Conservation (phyloP, 495 filamentous ascomycete species). For the Neurospora discreta region DNA sequence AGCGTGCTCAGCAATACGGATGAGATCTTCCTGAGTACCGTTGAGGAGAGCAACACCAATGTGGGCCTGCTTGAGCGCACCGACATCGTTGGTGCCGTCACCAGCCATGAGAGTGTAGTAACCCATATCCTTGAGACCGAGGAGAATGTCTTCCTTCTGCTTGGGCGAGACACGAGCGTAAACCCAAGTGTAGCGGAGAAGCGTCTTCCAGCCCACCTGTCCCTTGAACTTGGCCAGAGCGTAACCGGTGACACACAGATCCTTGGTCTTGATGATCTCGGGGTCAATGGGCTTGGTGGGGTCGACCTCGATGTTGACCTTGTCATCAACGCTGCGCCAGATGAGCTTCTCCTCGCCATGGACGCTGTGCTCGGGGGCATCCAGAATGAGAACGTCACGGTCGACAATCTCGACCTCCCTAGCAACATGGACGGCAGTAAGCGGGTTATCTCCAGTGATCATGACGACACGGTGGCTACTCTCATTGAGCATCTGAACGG, state of each 20-base stretch:
- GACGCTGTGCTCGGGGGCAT: constrained; percentile 81
- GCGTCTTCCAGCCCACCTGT: constrained; percentile 54
- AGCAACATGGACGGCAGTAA: constrained; percentile 93
- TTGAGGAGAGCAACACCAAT: constrained; percentile 94
- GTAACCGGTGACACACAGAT: constrained; percentile 94
- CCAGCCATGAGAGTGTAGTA: constrained; percentile 99
- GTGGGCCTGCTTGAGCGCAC: constrained; percentile 95
- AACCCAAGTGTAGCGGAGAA: constrained; percentile 89
- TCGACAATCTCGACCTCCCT: constrained; percentile 96
- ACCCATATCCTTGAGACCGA: constrained; percentile 88
- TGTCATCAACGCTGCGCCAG: constrained; percentile 94
- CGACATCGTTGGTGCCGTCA: constrained; percentile 97
- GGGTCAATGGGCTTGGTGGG: constrained; percentile 69
- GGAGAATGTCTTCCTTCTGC: constrained; percentile 97
- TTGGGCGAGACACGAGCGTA: constrained; percentile 97
- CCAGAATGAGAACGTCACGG: constrained; percentile 85
- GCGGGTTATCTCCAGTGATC: constrained; percentile 97
- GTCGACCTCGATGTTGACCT: constrained; percentile 75
- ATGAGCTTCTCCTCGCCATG: constrained; percentile 68
- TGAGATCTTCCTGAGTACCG: constrained; percentile 81
- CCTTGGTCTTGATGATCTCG: constrained; percentile 74
- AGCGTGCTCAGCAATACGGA: constrained; percentile 83
- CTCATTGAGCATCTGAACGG: constrained; percentile 95
- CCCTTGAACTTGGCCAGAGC: constrained; percentile 82
- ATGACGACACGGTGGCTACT: constrained; percentile 97